phyloP scores from a whole-genome alignment of 768 basidiomycete genomes.

The Leccinum barrowsii region DNA sequence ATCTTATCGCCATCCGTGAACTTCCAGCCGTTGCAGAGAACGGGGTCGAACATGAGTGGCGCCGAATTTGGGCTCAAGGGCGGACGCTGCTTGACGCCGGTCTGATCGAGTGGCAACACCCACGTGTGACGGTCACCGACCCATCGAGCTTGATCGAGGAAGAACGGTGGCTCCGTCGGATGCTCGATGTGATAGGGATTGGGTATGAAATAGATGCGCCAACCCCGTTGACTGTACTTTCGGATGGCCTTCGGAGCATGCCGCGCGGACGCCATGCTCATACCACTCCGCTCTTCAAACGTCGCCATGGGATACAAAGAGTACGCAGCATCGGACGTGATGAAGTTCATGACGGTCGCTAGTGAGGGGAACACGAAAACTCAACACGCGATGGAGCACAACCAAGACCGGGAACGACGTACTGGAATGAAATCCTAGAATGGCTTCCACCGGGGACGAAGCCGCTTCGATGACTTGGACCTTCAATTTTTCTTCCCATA shows the following conservation, averaged over 20 bases:
- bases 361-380: too few species aligned
- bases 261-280: slow-evolving; percentile 15
- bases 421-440: slow-evolving; percentile 49
- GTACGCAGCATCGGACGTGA: slow-evolving; percentile 39
- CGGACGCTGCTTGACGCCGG: slow-evolving; percentile 8
- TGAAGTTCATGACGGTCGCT: slow-evolving; percentile 33
- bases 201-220: slow-evolving; percentile 8
- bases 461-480: slow-evolving; percentile 39
- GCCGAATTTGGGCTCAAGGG: slow-evolving; percentile 6
- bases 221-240: slow-evolving; percentile 40
- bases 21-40: slow-evolving; percentile 19
- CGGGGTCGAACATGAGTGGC: slow-evolving; percentile 14
- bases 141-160: slow-evolving; percentile 24
- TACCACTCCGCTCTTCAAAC: slow-evolving; percentile 30
- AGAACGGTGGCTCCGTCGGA: slow-evolving; percentile 10
- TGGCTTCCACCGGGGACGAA: slow-evolving; percentile 25
- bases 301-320: slow-evolving; percentile 41
- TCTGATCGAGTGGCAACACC: slow-evolving; percentile 28
- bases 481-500: slow-evolving; percentile 12
- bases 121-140: slow-evolving; percentile 32
- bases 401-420: slow-evolving; percentile 9
- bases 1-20: neutral
- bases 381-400: slow-evolving; percentile 9
- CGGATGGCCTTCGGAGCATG: slow-evolving; percentile 7
- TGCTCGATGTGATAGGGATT: neutral